Percentiles rank a stretch among this genome's conserved stretches.
Evolutionary conservation across 1,139 yeast species (phyloP).

Genomic region (Blastobotrys petasosporus): DNA sequence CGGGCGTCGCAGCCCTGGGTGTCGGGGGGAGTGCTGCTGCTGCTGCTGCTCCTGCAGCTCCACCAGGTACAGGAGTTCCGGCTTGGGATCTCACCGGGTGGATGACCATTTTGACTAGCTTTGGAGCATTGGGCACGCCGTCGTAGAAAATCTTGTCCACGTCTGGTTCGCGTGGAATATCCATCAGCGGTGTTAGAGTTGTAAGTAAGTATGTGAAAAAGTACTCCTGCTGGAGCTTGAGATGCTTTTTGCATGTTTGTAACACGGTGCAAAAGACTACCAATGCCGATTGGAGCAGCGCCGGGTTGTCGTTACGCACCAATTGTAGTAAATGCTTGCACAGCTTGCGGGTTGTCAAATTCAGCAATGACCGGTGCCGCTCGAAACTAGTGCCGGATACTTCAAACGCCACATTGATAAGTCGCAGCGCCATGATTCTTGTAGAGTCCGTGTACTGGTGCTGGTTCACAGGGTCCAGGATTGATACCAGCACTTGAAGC

Average conservation of each 20-base stretch:
- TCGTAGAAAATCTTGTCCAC: constrained; percentile 38
- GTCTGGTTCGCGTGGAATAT: constrained; percentile 37
- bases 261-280: constrained; percentile 62
- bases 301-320: constrained; percentile 62
- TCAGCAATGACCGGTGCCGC: constrained; percentile 59
- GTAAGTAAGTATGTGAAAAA: constrained; percentile 37
- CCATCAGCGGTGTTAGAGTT: constrained; percentile 34
- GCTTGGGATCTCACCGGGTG: constrained; percentile 19
- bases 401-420: constrained; percentile 75
- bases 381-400: constrained; percentile 68
- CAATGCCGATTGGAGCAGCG: constrained; percentile 67
- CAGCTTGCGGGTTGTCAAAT: constrained; percentile 67
- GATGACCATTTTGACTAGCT: constrained; percentile 29
- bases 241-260: constrained; percentile 30
- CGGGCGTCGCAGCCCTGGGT: constrained; percentile 19
- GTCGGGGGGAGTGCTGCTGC: constrained; percentile 8
- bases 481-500: constrained; percentile 70
- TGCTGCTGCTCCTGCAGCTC: constrained; percentile 1
- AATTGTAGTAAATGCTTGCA: constrained; percentile 79
- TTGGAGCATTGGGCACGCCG: constrained; percentile 37
- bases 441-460: constrained; percentile 84
- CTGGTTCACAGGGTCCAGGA: constrained; percentile 77
- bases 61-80: constrained; percentile 16
- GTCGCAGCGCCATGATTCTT: constrained; percentile 71
- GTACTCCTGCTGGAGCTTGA: constrained; percentile 40